Percentiles rank a stretch among this genome's conserved stretches.
phyloP scores from a whole-genome alignment of 805 yeast species.

The Zygotorulaspora florentina region DNA sequence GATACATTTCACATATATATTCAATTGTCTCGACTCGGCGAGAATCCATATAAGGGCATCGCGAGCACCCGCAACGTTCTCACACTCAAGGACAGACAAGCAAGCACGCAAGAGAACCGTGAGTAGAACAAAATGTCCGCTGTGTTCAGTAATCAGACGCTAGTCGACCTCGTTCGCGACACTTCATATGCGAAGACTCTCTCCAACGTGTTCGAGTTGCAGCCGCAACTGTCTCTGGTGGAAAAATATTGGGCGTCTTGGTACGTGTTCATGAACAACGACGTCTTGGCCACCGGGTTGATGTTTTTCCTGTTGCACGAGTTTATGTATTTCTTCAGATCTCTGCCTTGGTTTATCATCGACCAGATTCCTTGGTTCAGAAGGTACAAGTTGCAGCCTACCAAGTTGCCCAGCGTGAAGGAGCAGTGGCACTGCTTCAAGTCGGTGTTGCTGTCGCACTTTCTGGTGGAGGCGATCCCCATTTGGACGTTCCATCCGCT shows the following conservation, averaged over 20 bases:
- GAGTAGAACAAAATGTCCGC: slow-evolving; percentile 19
- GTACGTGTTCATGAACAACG: slow-evolving; percentile 76
- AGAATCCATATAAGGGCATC: too few relatives aligned
- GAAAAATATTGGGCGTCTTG: slow-evolving; percentile 82
- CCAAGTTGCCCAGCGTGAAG: slow-evolving; percentile 62
- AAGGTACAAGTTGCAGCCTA: slow-evolving; percentile 78
- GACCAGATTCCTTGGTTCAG: slow-evolving; percentile 78
- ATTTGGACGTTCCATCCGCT: slow-evolving; percentile 93
- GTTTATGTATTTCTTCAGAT: slow-evolving; percentile 80
- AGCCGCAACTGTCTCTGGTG: slow-evolving; percentile 41
- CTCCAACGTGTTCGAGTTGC: slow-evolving; percentile 33
- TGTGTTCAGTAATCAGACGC: slow-evolving; percentile 27
- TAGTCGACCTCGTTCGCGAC: slow-evolving; percentile 13
- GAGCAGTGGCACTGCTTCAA: slow-evolving; percentile 91
- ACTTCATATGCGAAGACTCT: slow-evolving; percentile 12
- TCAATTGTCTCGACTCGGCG: too few relatives aligned
- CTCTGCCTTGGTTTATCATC: slow-evolving; percentile 82
- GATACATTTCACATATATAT: too few relatives aligned
- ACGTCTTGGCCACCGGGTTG: slow-evolving; percentile 81
- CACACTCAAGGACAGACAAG: not conserved
- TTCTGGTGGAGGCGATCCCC: slow-evolving; percentile 86
- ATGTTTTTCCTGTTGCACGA: slow-evolving; percentile 77
- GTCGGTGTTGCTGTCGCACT: slow-evolving; percentile 73
- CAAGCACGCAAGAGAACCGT: not conserved
- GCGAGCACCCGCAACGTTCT: too few relatives aligned